phyloP scores from a whole-genome alignment of 164 flowering plant species.

The Aristolochia contorta region DNA sequence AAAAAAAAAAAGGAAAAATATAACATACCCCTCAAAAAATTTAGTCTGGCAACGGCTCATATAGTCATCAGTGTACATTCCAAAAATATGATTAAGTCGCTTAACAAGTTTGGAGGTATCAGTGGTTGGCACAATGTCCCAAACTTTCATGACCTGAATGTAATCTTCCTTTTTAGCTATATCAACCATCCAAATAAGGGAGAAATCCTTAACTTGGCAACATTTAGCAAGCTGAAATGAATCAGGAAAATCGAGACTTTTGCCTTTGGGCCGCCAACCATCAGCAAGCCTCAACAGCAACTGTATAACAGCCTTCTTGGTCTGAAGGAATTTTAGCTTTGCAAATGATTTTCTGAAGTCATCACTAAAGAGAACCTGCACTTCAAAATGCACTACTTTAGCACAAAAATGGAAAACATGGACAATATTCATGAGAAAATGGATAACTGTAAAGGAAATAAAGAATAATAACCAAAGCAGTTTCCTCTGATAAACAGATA shows the following conservation, averaged over 20 bases:
- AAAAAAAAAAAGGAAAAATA: no score
- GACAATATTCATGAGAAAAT: not conserved
- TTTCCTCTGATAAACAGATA: no score
- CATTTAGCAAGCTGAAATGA: slow-evolving; percentile 22
- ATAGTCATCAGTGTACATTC: slow-evolving; percentile 21
- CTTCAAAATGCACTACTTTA: not conserved
- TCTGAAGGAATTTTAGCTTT: slow-evolving; percentile 2
- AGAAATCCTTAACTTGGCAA: slow-evolving; percentile 15
- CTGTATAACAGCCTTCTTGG: slow-evolving; percentile 14
- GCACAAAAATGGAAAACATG: no score
- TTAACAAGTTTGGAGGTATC: slow-evolving; percentile 43
- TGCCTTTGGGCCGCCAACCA: slow-evolving; percentile 30
- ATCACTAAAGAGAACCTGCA: slow-evolving; percentile 28
- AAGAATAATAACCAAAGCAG: no score
- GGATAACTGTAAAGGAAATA: no score
- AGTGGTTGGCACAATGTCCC: slow-evolving; percentile 60
- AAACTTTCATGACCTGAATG: slow-evolving; percentile 39
- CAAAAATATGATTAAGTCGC: slow-evolving; percentile 10
- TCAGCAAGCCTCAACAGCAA: slow-evolving; percentile 27
- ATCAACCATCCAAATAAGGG: slow-evolving; percentile 37
- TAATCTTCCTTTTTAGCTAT: slow-evolving; percentile 10
- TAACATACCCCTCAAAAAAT: slow-evolving; percentile 45
- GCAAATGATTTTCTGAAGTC: slow-evolving; percentile 23
- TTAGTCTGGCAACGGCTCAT: slow-evolving; percentile 44
- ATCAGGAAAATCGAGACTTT: not conserved